A percentile compares a stretch with the other conserved stretches of the same genome.
Conservation (phyloP, 108 stramenopile species). For the Aurantiochytrium sp. region DNA sequence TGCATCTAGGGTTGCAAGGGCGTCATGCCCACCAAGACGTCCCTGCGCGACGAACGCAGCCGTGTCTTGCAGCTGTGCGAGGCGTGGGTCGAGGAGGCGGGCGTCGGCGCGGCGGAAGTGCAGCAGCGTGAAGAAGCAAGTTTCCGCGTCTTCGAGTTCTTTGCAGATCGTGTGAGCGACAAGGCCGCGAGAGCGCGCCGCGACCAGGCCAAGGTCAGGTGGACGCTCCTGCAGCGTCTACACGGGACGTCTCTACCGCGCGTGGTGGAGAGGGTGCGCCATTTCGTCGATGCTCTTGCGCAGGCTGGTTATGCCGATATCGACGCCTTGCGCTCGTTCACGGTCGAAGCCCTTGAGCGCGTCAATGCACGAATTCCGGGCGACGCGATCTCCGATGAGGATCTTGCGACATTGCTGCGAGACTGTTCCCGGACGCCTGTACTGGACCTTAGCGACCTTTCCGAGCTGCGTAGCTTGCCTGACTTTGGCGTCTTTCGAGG, state of each 20-base stretch:
- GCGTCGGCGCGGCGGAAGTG: not conserved
- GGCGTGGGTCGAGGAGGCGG: not conserved
- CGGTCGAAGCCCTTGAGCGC: not conserved
- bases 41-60: no score
- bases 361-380: not conserved
- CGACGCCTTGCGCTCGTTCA: not conserved
- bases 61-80: not conserved
- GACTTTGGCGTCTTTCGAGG: not conserved
- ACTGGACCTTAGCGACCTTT: not conserved
- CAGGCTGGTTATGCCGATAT: not conserved
- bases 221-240: not conserved
- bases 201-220: not conserved
- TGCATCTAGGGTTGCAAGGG: no score
- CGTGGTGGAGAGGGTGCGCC: not conserved
- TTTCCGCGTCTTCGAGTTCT: not conserved
- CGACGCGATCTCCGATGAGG: not conserved
- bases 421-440: not conserved
- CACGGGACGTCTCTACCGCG: not conserved
- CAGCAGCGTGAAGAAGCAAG: not conserved
- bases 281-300: not conserved
- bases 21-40: no score
- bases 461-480: not conserved
- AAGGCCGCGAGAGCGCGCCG: not conserved
- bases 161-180: not conserved
- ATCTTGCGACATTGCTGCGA: not conserved